These are phyloP conservation scores for Dictyostelium purpureum DNA, from an alignment of 78 protist species.

Conservation along the genomic window DNA sequence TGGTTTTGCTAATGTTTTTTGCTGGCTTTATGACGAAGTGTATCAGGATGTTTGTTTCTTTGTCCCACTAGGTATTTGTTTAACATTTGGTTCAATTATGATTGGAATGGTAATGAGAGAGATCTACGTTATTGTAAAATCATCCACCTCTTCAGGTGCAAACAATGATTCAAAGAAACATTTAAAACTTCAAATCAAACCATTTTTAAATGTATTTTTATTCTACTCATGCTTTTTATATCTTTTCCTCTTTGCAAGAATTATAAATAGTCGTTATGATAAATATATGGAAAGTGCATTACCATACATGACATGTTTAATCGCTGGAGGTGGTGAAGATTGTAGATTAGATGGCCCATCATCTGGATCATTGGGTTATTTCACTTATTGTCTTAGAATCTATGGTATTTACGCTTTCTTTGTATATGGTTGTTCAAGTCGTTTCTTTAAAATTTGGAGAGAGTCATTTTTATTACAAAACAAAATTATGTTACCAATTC, in stretches of 20 bases:
- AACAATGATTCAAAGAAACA: background rate
- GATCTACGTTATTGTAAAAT: slow-evolving; percentile 26
- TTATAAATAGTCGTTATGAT: background rate
- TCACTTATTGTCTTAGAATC: slow-evolving; percentile 26
- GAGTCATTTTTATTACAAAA: background rate
- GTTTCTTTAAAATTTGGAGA: slow-evolving; percentile 31
- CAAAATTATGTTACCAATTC: background rate
- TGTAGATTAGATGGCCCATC: slow-evolving; percentile 23
- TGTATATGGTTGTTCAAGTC: background rate
- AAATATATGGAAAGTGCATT: background rate
- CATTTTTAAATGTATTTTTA: slow-evolving; percentile 26
- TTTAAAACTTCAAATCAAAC: slow-evolving; percentile 37
- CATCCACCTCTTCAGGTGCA: background rate
- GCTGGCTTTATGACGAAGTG: slow-evolving; percentile 3
- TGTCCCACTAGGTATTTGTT: slow-evolving; percentile 29
- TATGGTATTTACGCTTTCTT: slow-evolving; percentile 40
- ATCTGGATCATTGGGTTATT: slow-evolving; percentile 18
- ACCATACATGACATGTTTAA: slow-evolving; percentile 7
- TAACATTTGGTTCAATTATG: background rate
- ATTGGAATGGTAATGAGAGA: slow-evolving; percentile 9
- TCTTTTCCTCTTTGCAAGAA: slow-evolving; percentile 28
- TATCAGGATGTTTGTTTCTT: slow-evolving; percentile 18
- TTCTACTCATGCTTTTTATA: slow-evolving; percentile 18
- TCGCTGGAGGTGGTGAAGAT: background rate
- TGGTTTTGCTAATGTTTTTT: background rate